Evolutionary conservation across 1,284 basidiomycete genomes (phyloP).

Genomic region (Cystobasidium slooffiae): DNA sequence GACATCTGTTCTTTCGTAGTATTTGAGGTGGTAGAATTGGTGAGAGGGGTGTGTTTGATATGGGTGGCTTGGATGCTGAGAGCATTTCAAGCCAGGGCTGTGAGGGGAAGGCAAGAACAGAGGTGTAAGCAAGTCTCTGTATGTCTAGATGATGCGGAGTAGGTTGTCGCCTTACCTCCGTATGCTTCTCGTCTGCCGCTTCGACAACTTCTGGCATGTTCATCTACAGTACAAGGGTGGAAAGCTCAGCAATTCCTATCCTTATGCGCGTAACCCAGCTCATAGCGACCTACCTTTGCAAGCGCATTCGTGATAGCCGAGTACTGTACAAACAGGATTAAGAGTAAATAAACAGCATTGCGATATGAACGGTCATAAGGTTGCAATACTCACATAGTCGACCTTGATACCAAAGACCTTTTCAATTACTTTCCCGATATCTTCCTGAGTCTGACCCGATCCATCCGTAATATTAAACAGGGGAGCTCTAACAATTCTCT

Average conservation of each 20-base stretch:
- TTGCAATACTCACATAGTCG: slow-evolving; percentile 44
- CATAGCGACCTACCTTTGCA: slow-evolving; percentile 22
- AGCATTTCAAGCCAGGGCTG: slow-evolving; percentile 50
- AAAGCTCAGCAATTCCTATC: not conserved
- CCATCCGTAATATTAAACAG: slow-evolving; percentile 48
- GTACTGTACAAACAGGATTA: slow-evolving; percentile 2
- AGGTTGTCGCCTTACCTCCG: slow-evolving; percentile 16
- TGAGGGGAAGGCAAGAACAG: not conserved
- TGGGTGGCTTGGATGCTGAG: slow-evolving; percentile 46
- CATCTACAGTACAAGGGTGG: not conserved
- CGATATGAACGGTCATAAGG: not conserved
- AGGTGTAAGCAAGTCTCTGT: not conserved
- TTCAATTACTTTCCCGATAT: slow-evolving; percentile 46
- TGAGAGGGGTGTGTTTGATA: slow-evolving; percentile 47
- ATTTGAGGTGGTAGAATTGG: slow-evolving; percentile 45
- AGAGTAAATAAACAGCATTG: too few relatives aligned
- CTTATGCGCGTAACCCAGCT: not conserved
- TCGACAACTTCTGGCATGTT: slow-evolving; percentile 35
- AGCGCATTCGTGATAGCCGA: slow-evolving; percentile 42
- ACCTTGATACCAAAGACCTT: slow-evolving; percentile 47
- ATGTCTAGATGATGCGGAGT: not conserved
- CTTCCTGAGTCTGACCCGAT: slow-evolving; percentile 47
- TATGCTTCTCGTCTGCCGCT: slow-evolving; percentile 44
- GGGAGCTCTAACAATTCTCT: slow-evolving; percentile 43
- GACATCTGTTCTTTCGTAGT: slow-evolving; percentile 42